These are phyloP conservation scores for Trichoderma afroharzianum DNA, from an alignment of 2,329 filamentous ascomycete species.

Conservation along the genomic window DNA sequence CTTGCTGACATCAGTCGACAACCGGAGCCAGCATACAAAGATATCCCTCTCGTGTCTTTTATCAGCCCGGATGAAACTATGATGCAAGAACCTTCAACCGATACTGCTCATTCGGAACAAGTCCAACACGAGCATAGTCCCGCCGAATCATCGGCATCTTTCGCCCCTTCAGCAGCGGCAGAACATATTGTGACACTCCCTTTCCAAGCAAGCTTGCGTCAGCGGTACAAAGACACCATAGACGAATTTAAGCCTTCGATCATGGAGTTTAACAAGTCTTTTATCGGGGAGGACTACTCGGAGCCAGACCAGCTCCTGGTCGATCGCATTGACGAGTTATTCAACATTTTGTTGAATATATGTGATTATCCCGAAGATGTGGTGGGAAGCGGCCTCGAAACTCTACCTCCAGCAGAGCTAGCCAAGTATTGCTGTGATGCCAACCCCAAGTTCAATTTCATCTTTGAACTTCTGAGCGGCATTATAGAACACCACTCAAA, in stretches of 20 bases:
- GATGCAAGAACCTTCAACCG: constrained; percentile 21
- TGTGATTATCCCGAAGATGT: constrained; percentile 56
- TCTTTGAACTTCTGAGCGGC: constrained; percentile 51
- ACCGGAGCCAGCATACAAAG: constrained; percentile 23
- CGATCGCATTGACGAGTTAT: constrained; percentile 47
- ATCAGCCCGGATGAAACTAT: constrained; percentile 21
- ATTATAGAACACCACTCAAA: constrained; percentile 42
- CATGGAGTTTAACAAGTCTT: constrained; percentile 42
- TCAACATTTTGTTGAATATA: constrained; percentile 49
- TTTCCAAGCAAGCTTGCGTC: constrained; percentile 50
- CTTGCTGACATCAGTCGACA: constrained; percentile 37
- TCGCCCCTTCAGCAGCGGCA: constrained; percentile 10
- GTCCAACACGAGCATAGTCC: constrained; percentile 24
- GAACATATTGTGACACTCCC: constrained; percentile 56
- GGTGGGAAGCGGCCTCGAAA: constrained; percentile 40
- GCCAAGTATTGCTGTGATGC: constrained; percentile 53
- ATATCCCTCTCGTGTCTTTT: constrained; percentile 23
- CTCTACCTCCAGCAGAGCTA: constrained; percentile 38
- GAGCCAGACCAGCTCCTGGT: constrained; percentile 40
- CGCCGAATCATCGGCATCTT: constrained; percentile 22
- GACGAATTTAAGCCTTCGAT: constrained; percentile 41
- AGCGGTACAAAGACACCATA: constrained; percentile 50
- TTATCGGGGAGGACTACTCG: constrained; percentile 37
- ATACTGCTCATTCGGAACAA: constrained; percentile 28
- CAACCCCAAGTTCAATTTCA: constrained; percentile 59